Evolutionary conservation across 2,329 filamentous ascomycete species (phyloP).

Genomic region (Talaromyces sp.): DNA sequence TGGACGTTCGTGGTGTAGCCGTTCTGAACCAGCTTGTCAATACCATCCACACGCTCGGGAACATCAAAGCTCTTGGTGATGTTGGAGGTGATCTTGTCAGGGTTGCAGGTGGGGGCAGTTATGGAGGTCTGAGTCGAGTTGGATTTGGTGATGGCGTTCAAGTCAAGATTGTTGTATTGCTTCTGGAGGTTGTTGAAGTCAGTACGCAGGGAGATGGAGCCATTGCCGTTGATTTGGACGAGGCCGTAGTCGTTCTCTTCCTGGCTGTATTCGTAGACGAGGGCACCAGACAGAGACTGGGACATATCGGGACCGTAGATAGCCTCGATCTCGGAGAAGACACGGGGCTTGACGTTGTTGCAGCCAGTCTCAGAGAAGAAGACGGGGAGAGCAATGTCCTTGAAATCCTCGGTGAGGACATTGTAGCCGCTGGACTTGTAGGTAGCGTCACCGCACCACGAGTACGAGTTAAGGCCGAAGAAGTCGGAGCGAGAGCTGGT

Average conservation of each 20-base stretch:
- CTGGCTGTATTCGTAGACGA: slow-evolving; percentile 47
- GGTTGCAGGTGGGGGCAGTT: slow-evolving; percentile 58
- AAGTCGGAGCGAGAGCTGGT: slow-evolving; percentile 55
- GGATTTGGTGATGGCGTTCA: slow-evolving; percentile 58
- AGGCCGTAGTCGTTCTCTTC: slow-evolving; percentile 49
- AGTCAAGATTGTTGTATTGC: slow-evolving; percentile 71
- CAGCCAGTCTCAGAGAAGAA: slow-evolving; percentile 66
- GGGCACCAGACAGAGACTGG: slow-evolving; percentile 51
- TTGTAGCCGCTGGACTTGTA: slow-evolving; percentile 52
- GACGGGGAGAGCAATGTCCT: slow-evolving; percentile 53
- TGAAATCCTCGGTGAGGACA: slow-evolving; percentile 53
- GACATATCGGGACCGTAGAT: slow-evolving; percentile 58
- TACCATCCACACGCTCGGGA: slow-evolving; percentile 61
- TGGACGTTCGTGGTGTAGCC: slow-evolving; percentile 61
- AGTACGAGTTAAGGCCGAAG: slow-evolving; percentile 63
- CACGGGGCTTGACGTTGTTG: slow-evolving; percentile 52
- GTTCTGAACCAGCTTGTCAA: slow-evolving; percentile 66
- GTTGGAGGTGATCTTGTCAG: slow-evolving; percentile 60
- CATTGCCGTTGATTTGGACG: slow-evolving; percentile 55
- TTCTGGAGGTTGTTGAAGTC: slow-evolving; percentile 70
- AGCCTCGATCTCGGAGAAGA: slow-evolving; percentile 56
- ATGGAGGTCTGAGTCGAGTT: slow-evolving; percentile 52
- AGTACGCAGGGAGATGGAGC: slow-evolving; percentile 51
- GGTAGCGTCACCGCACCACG: slow-evolving; percentile 58
- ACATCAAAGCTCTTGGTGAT: slow-evolving; percentile 79